phyloP scores from a whole-genome alignment of 345 rosid species.

The Trapa bicornis region DNA sequence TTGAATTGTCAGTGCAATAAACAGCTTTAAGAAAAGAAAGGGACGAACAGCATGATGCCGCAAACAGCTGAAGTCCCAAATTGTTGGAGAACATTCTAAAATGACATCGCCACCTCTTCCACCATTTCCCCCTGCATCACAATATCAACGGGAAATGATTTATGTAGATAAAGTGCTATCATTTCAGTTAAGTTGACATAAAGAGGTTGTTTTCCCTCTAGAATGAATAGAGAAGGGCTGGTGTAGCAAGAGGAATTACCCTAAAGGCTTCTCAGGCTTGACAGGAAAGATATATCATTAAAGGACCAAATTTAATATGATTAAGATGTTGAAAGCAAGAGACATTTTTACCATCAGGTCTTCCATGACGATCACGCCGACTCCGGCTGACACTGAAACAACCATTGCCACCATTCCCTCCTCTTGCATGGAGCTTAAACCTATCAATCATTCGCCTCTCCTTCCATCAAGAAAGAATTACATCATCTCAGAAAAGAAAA shows the following conservation, averaged over 20 bases:
- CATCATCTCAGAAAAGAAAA: neutral
- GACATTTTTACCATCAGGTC: slow-evolving; percentile 38
- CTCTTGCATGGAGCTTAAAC: slow-evolving; percentile 34
- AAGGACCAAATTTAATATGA: neutral
- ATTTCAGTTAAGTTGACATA: neutral
- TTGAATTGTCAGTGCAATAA: neutral
- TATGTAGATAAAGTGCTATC: neutral
- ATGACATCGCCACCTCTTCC: slow-evolving; percentile 97
- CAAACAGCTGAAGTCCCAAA: slow-evolving; percentile 89
- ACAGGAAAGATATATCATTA: neutral
- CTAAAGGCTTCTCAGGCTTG: neutral
- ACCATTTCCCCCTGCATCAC: slow-evolving; percentile 74
- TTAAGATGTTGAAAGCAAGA: neutral
- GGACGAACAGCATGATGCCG: slow-evolving; percentile 70
- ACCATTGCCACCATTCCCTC: slow-evolving; percentile 63
- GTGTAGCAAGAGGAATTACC: neutral
- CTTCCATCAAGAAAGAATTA: slow-evolving; percentile 16
- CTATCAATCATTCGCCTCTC: slow-evolving; percentile 62
- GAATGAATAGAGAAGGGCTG: neutral
- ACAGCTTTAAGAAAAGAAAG: neutral
- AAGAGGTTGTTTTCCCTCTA: neutral
- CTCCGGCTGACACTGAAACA: slow-evolving; percentile 40
- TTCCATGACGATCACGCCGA: slow-evolving; percentile 37
- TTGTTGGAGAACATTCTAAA: slow-evolving; percentile 59
- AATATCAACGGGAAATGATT: slow-evolving; percentile 6